Percentiles rank a stretch among this genome's conserved stretches.
These are phyloP conservation scores for Polytolypa hystricis DNA, from an alignment of 2,329 filamentous ascomycete genomes.

Conservation along the genomic window DNA sequence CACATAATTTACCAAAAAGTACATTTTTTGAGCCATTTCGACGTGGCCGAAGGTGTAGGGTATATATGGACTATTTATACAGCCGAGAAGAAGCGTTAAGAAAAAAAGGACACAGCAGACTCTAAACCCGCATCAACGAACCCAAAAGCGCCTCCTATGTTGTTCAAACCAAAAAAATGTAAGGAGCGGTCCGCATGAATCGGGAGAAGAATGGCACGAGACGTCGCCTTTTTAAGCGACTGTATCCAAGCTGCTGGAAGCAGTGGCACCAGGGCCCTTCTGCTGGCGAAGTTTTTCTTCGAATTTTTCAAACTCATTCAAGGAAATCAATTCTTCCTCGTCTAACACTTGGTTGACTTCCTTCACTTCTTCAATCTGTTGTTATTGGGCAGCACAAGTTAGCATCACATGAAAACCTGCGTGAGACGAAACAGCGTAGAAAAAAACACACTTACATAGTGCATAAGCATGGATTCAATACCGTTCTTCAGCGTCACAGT, in stretches of 20 bases:
- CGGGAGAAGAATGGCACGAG: not conserved
- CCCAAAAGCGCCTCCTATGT: too few relatives aligned
- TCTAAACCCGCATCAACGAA: too few relatives aligned
- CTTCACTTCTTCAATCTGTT: slow-evolving; percentile 87
- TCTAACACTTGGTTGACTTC: slow-evolving; percentile 85
- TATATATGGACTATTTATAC: too few relatives aligned
- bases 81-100: too few relatives aligned
- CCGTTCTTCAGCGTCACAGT: slow-evolving; percentile 95
- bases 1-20: too few relatives aligned
- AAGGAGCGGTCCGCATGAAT: not conserved
- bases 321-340: slow-evolving; percentile 77
- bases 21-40: too few relatives aligned
- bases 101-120: too few relatives aligned
- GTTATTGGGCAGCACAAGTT: slow-evolving; percentile 15
- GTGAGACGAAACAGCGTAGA: slow-evolving; percentile 3
- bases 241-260: slow-evolving; percentile 43
- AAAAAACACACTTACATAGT: slow-evolving; percentile 55
- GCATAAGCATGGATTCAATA: slow-evolving; percentile 97
- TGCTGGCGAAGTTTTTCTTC: slow-evolving; percentile 67
- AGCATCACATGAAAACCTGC: slow-evolving; percentile 9
- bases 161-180: too few relatives aligned
- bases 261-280: slow-evolving; percentile 40
- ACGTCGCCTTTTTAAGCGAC: slow-evolving; percentile 24
- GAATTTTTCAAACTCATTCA: slow-evolving; percentile 85
- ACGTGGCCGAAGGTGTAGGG: too few relatives aligned